Percentiles rank a stretch among this genome's conserved stretches.
These are phyloP conservation scores for Aspergillus felis DNA, from an alignment of 2,329 filamentous ascomycete species.

Conservation along the genomic window DNA sequence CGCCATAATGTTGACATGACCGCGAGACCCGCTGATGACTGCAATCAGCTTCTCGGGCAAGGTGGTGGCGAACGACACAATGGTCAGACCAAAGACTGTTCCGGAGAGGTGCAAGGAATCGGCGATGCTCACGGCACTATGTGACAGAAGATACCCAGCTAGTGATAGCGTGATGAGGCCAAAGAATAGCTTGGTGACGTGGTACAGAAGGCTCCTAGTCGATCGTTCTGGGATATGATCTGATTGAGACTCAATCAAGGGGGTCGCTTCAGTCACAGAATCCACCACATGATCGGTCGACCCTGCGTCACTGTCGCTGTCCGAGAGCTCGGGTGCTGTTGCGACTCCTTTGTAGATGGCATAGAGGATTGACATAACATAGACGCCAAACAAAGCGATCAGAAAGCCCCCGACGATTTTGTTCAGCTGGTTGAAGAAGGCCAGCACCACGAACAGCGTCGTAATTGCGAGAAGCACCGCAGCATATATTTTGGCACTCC, in stretches of 20 bases:
- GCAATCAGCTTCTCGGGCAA: conserved; percentile 53
- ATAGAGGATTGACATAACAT: conserved; percentile 43
- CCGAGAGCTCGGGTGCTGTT: conserved; percentile 40
- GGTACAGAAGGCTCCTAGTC: conserved; percentile 30
- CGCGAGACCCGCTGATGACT: conserved; percentile 45
- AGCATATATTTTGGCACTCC: conserved; percentile 48
- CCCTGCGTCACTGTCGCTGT: conserved; percentile 38
- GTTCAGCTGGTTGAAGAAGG: conserved; percentile 35
- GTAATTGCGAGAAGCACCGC: conserved; percentile 42
- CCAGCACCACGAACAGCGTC: conserved; percentile 32
- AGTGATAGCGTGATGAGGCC: conserved; percentile 45
- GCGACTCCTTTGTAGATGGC: conserved; percentile 45
- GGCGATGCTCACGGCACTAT: conserved; percentile 41
- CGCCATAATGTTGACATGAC: conserved; percentile 48
- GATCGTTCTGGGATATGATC: background rate
- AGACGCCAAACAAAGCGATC: conserved; percentile 43
- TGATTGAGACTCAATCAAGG: conserved; percentile 11
- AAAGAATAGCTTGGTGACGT: conserved; percentile 42
- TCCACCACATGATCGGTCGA: conserved; percentile 1
- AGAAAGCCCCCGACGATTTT: conserved; percentile 36
- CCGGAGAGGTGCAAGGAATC: conserved; percentile 42
- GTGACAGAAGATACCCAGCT: conserved; percentile 49
- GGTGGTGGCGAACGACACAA: conserved; percentile 52
- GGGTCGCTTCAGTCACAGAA: conserved; percentile 14
- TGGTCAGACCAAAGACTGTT: conserved; percentile 45